phyloP scores from a whole-genome alignment of 106 monocot genomes.

The Alisma plantagoaquatica region DNA sequence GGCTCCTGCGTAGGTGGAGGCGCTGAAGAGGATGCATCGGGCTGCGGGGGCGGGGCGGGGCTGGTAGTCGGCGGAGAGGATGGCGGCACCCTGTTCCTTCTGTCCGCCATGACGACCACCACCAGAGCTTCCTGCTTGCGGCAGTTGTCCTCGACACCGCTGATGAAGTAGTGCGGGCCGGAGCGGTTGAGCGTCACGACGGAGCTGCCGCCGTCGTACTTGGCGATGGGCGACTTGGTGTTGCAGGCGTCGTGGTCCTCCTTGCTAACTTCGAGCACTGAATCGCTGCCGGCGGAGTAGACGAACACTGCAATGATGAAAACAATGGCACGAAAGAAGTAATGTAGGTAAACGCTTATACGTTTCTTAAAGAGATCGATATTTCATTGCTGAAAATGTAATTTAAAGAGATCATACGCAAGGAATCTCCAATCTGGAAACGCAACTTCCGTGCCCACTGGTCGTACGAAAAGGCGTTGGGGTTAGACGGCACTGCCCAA shows the following conservation, averaged over 20 bases:
- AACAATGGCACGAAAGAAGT: neutral
- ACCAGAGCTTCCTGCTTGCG: neutral
- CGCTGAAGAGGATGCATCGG: no score
- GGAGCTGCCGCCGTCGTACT: neutral
- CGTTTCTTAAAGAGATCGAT: no score
- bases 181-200: neutral
- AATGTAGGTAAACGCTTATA: neutral
- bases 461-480: slow-evolving; percentile 28
- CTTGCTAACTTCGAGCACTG: neutral
- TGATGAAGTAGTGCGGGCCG: slow-evolving; percentile 6
- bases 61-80: neutral
- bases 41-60: neutral
- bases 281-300: neutral
- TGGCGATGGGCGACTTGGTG: neutral
- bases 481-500: slow-evolving; percentile 33
- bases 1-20: neutral
- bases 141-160: slow-evolving; percentile 1
- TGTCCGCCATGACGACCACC: slow-evolving; percentile 2
- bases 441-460: neutral
- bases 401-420: neutral
- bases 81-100: neutral
- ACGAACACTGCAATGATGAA: neutral
- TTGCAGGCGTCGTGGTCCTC: neutral
- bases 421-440: slow-evolving; percentile 1
- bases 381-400: no score